Conservation (phyloP, 768 basidiomycete species). For the Xanthoconium stramineum region DNA sequence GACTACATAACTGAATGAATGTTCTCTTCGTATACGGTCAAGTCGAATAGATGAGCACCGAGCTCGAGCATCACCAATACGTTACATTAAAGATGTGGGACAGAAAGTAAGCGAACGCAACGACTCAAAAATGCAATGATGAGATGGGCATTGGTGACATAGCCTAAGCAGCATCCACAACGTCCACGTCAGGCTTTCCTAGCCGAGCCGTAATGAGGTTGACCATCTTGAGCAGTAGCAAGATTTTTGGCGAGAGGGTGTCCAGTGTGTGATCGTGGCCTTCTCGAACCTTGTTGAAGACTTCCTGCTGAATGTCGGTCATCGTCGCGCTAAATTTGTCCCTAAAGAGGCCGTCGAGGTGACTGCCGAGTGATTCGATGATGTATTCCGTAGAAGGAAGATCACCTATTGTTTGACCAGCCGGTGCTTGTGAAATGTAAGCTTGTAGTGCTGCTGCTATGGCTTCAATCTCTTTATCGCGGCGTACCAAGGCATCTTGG, state of each 20-base stretch:
- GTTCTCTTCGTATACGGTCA: conserved; percentile 4
- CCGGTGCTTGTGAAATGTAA: conserved; percentile 29
- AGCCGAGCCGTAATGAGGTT: conserved; percentile 28
- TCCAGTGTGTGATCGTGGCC: conserved; percentile 20
- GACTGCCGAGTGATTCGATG: conserved; percentile 24
- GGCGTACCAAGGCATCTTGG: conserved; percentile 16
- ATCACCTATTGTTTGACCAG: conserved; percentile 6
- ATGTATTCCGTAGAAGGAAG: conserved; percentile 31
- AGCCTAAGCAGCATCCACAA: conserved; percentile 3
- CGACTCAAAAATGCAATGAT: neutral
- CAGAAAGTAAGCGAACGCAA: neutral
- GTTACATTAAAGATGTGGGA: neutral
- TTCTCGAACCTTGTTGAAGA: conserved; percentile 22
- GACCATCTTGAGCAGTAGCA: conserved; percentile 29
- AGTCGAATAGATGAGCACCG: neutral
- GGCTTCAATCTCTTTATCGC: conserved; percentile 29
- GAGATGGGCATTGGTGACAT: neutral
- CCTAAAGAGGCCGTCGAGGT: conserved; percentile 25
- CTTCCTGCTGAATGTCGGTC: conserved; percentile 21
- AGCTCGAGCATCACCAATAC: neutral
- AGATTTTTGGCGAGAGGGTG: conserved; percentile 27
- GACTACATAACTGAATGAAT: conserved; percentile 12
- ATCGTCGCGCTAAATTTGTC: conserved; percentile 22
- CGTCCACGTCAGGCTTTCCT: conserved; percentile 18
- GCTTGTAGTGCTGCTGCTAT: conserved; percentile 30